Evolutionary conservation across 305 asterid species (phyloP).

Genomic region (Solanum chacoense): DNA sequence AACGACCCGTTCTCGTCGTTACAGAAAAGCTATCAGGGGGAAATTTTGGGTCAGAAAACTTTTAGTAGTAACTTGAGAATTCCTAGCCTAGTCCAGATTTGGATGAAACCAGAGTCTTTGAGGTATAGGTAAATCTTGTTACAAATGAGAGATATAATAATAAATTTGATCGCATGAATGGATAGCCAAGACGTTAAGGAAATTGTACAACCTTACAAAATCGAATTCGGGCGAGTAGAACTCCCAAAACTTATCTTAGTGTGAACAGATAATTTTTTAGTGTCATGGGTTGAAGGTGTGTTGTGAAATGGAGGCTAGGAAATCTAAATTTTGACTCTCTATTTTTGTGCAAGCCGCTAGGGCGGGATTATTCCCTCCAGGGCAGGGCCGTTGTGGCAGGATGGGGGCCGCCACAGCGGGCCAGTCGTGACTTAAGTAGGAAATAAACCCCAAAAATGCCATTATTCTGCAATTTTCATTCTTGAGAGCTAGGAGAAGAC

Average conservation of each 20-base stretch:
- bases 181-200: background rate
- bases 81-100: background rate
- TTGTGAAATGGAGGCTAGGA: background rate
- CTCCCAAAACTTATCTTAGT: background rate
- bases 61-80: background rate
- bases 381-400: background rate
- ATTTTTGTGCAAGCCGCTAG: background rate
- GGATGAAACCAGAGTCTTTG: background rate
- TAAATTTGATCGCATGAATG: no score
- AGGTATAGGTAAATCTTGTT: background rate
- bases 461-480: no score
- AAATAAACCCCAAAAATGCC: background rate
- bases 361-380: background rate
- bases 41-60: background rate
- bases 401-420: background rate
- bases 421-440: background rate
- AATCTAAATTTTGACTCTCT: background rate
- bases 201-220: background rate
- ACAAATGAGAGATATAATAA: background rate
- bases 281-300: background rate
- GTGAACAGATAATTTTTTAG: background rate
- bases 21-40: background rate
- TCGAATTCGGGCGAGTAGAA: background rate
- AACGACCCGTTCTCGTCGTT: background rate
- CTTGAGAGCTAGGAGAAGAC: background rate